phyloP scores from a whole-genome alignment of 441 rosid genomes.

The Pelargonium myrrhifolium region DNA sequence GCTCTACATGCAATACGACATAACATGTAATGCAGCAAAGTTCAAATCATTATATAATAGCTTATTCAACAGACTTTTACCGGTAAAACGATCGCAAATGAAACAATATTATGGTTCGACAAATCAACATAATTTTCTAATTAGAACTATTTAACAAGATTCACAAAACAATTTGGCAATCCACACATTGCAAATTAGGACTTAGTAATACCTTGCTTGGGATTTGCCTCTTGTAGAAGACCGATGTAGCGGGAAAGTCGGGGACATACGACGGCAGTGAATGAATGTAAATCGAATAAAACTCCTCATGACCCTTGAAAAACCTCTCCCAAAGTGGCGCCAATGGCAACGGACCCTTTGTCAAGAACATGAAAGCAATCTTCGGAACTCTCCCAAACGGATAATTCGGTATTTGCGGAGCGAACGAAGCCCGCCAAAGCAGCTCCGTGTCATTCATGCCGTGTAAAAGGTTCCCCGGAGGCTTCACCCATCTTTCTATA shows the following conservation, averaged over 20 bases:
- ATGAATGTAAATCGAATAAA: slow-evolving; percentile 56
- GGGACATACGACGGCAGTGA: slow-evolving; percentile 45
- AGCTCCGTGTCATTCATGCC: slow-evolving; percentile 56
- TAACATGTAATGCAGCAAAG: no score
- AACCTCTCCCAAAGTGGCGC: slow-evolving; percentile 78
- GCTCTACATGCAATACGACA: no score
- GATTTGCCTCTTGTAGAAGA: slow-evolving; percentile 60
- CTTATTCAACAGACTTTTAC: no score
- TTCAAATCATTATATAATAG: no score
- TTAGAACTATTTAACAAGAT: no score
- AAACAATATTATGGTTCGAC: no score
- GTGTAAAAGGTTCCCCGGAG: slow-evolving; percentile 52
- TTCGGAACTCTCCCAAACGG: slow-evolving; percentile 64
- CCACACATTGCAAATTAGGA: background rate
- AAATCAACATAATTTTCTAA: no score
- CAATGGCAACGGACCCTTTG: slow-evolving; percentile 68
- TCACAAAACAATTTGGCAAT: no score
- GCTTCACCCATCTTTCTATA: slow-evolving; percentile 46
- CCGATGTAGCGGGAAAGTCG: slow-evolving; percentile 44
- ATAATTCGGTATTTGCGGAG: slow-evolving; percentile 38
- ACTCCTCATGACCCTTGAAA: slow-evolving; percentile 47
- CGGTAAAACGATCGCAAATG: no score
- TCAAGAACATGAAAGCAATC: slow-evolving; percentile 75
- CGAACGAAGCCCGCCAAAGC: slow-evolving; percentile 67
- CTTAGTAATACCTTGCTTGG: slow-evolving; percentile 70